phyloP scores from a whole-genome alignment of 2,329 filamentous ascomycete species.

The Aspergillus brasiliensis region DNA sequence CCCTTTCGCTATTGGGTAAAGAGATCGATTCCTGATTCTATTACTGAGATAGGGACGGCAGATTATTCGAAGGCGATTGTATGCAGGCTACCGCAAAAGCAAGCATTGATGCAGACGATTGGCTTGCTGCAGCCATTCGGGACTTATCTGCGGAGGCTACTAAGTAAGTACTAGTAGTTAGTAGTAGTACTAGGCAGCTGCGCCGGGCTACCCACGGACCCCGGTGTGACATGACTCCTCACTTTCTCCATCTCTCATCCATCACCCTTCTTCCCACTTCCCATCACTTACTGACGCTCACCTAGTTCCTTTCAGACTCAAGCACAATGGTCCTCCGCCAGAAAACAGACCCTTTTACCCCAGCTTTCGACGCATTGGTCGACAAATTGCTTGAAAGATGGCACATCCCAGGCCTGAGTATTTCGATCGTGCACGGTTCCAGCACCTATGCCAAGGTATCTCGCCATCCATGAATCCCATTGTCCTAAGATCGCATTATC shows the following conservation, averaged over 20 bases:
- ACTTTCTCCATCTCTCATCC: not conserved
- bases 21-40: no score
- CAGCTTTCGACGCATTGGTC: constrained; percentile 23
- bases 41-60: no score
- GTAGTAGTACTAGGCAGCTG: not conserved
- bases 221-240: not conserved
- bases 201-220: not conserved
- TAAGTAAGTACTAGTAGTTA: no score
- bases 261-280: not conserved
- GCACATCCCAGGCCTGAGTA: constrained; percentile 34
- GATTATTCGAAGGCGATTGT: no score
- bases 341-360: constrained; percentile 13
- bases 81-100: not conserved
- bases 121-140: not conserved
- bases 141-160: not conserved
- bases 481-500: not conserved
- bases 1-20: no score
- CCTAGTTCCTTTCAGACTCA: no score
- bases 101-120: not conserved
- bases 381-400: constrained; percentile 25
- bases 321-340: constrained; percentile 8
- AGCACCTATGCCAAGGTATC: constrained; percentile 30
- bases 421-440: constrained; percentile 30
- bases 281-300: not conserved
- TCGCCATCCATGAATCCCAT: not conserved